Percentiles rank a stretch among this genome's conserved stretches.
Conservation (phyloP, 164 flowering plant genomes). For the Aristolochia fimbriata region DNA sequence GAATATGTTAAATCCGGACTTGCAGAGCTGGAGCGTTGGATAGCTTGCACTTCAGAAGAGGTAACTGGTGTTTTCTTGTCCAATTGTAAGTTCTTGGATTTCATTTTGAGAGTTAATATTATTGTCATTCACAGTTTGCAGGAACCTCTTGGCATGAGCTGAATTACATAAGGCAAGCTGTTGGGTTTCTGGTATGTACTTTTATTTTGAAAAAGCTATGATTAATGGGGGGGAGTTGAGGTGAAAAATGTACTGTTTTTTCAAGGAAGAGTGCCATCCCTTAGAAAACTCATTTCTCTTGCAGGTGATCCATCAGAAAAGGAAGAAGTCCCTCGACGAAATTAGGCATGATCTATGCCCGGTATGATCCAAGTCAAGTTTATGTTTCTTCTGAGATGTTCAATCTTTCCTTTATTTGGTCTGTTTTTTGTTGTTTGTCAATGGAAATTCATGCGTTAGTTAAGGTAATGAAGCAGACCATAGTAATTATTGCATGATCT, state of each 20-base stretch:
- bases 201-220: background rate
- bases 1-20: constrained; percentile 96
- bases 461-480: too few species aligned
- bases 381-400: background rate
- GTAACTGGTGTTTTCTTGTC: constrained; percentile 19
- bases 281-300: background rate
- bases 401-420: background rate
- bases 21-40: constrained; percentile 91
- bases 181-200: constrained; percentile 88
- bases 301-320: constrained; percentile 96
- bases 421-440: background rate
- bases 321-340: constrained; percentile 85
- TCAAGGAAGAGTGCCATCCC: too few species aligned
- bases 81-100: background rate
- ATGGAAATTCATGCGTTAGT: too few species aligned
- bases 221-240: background rate
- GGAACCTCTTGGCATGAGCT: constrained; percentile 98
- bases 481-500: too few species aligned
- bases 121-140: constrained; percentile 51
- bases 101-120: constrained; percentile 9
- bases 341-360: constrained; percentile 95
- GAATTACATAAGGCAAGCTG: constrained; percentile 91
- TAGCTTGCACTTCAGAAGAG: constrained; percentile 70
- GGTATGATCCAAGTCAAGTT: constrained; percentile 27
- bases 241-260: too few species aligned